Conservation (phyloP, 495 filamentous ascomycete species). For the Penicillium nucicola region DNA sequence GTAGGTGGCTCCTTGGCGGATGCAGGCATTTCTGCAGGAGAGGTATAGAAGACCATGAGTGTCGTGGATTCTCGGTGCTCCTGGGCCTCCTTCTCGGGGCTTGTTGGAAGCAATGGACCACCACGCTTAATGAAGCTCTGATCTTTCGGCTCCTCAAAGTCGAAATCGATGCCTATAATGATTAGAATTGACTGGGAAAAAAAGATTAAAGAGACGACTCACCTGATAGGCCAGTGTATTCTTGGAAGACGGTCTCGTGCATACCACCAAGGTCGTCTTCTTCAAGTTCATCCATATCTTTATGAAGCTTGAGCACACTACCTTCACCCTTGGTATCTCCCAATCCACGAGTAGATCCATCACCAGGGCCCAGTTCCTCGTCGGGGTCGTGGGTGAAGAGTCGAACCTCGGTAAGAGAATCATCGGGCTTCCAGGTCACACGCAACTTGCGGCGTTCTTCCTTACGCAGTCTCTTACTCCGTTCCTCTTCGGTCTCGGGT, state of each 20-base stretch:
- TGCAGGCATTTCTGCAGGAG: conserved; percentile 68
- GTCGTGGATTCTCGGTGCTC: conserved; percentile 71
- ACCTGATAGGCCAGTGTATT: conserved; percentile 45
- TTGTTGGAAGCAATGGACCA: conserved; percentile 55
- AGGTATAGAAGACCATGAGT: conserved; percentile 79
- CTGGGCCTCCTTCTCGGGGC: conserved; percentile 64
- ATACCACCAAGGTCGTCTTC: conserved; percentile 63
- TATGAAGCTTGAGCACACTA: conserved; percentile 73
- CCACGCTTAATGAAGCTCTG: conserved; percentile 59
- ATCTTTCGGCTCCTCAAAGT: conserved; percentile 43
- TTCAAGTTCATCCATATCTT: conserved; percentile 57
- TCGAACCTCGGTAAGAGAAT: conserved; percentile 66
- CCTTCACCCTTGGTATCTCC: conserved; percentile 74
- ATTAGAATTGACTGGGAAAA: too few species aligned
- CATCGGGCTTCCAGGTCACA: conserved; percentile 70
- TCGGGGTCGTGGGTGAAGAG: conserved; percentile 78
- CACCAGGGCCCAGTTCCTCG: conserved; percentile 70
- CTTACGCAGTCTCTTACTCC: conserved; percentile 69
- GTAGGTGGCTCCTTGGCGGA: conserved; percentile 70
- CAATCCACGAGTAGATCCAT: conserved; percentile 62
- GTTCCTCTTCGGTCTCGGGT: conserved; percentile 75
- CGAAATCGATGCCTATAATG: conserved; percentile 53
- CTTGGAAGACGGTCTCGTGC: conserved; percentile 42
- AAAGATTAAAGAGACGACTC: conserved; percentile 8
- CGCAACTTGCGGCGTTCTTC: conserved; percentile 70